Evolutionary conservation across 805 yeast genomes (phyloP), one percentile per base, ranked within the genome.

Genomic region (Cyberlindnera mycetangii): DNA sequence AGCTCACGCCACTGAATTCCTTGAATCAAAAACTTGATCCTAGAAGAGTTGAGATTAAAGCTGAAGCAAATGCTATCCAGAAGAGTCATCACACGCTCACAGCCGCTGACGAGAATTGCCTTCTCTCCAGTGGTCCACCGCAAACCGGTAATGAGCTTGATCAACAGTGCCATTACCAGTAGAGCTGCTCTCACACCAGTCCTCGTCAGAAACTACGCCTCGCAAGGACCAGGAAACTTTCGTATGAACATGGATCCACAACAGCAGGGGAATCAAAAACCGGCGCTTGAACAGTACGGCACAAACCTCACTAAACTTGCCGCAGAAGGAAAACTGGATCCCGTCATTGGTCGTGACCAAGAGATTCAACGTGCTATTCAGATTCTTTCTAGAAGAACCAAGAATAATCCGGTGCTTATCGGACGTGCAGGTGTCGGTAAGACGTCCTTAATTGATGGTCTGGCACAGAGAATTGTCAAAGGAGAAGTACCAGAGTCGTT

Each of bases 361-460:
- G 98, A 93, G 61, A 93, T 92, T 45, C 76, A 92, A 47, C 73
- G 99, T 47, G 92, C 98, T 0, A 84, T 92, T 45, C 98, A 92
- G 62, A 90, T 92, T 38, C 68, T 92, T 36, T 88, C 97, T 1
- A 72, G 99, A 55, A 75, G 98, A 62, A 89, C 97, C 1, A 92
- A 92, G 66, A 93, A 93, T 64, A 92, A 92, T 59, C 99, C 99
- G 0, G 96, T 93, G 1, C 66, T 92, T 43, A 89, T 93, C 33
- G 99, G 99, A 50, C 81, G 86, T 54, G 99, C 99, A 1, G 99
- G 99, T 68, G 95, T 97, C 0, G 99, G 99, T 69, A 92, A 92
- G 65, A 93, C 98, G 0, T 95, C 98, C 7, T 81, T 93, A 46
- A 85, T 93, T 79, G 99, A 93, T 61, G 99, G 98, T 0, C 71